Evolutionary conservation across 495 filamentous ascomycete species (phyloP), one percentile per base, ranked within the genome.

Genomic region (Aspergillus bertholletiae): DNA sequence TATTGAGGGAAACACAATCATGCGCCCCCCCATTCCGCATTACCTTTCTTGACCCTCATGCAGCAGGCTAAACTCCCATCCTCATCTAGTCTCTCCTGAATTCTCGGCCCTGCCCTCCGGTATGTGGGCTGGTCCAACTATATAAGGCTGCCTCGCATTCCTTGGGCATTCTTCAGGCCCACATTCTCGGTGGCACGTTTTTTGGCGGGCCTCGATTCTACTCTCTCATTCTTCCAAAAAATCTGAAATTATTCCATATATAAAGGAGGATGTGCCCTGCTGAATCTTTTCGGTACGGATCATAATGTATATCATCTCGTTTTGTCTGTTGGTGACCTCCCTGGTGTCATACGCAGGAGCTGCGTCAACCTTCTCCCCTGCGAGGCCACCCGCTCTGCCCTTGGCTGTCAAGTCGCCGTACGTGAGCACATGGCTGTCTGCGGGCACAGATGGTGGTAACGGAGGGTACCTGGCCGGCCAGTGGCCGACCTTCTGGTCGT

Each of bases 361-460:
- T 13, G 37, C 37, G 28, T 83, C 81, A 21, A 75, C 70, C 5
- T 84, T 82, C 49, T 70, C 70, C 12, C 82, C 81, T 51, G 77
- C 78, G 51, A 73, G 82, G 0, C 82, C 82, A 18, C 82, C 82
- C 24, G 70, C 80, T 5, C 43, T 84, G 5, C 82, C 82, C 1
- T 60, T 85, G 46, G 82, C 82, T 44, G 82, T 84, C 34, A 79
- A 75, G 54, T 82, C 78, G 1, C 82, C 82, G 2, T 85, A 84
- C 46, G 52, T 84, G 21, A 83, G 72, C 57, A 78, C 79, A 7
- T 85, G 82, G 82, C 64, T 76, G 20, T 55, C 72, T 51, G 80
- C 73, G 13, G 81, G 81, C 2, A 75, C 61, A 32, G 71, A 80
- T 65, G 74, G 74, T 39, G 79, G 80, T 32, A 78, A 82, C 72